Percentiles rank a stretch among this genome's conserved stretches.
These are phyloP conservation scores for Paramecium bursaria DNA, from an alignment of 73 alveolate species.

Conservation along the genomic window DNA sequence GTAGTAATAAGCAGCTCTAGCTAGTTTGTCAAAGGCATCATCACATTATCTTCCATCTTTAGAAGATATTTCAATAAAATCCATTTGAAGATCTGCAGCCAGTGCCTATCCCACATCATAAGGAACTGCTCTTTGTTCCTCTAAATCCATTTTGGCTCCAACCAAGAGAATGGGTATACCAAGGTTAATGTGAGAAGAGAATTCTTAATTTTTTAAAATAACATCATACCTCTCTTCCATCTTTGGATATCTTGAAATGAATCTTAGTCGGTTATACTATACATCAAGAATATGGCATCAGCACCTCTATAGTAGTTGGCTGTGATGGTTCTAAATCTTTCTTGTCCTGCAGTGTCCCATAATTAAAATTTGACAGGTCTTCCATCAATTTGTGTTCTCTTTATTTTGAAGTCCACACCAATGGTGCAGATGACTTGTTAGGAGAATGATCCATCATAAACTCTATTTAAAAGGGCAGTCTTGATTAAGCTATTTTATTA, in stretches of 20 bases:
- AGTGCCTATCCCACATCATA: slow-evolving; percentile 69
- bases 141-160: slow-evolving; percentile 71
- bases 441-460: no score
- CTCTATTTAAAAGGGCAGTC: no score
- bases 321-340: slow-evolving; percentile 19
- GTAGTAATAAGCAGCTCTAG: no score
- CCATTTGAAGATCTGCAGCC: slow-evolving; percentile 54
- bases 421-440: no score
- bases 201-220: not conserved
- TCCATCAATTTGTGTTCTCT: slow-evolving; percentile 5
- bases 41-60: no score
- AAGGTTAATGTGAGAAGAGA: no score
- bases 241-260: slow-evolving; percentile 27
- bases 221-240: slow-evolving; percentile 48
- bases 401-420: slow-evolving; percentile 33
- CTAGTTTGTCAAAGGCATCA: no score
- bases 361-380: slow-evolving; percentile 10
- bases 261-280: slow-evolving; percentile 16
- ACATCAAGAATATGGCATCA: not conserved
- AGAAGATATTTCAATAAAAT: no score
- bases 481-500: no score
- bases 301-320: slow-evolving; percentile 39
- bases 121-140: slow-evolving; percentile 59
- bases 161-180: slow-evolving; percentile 52
- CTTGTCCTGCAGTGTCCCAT: slow-evolving; percentile 60